Conservation (phyloP, 306 rosid species). For the Fagus crenata region DNA sequence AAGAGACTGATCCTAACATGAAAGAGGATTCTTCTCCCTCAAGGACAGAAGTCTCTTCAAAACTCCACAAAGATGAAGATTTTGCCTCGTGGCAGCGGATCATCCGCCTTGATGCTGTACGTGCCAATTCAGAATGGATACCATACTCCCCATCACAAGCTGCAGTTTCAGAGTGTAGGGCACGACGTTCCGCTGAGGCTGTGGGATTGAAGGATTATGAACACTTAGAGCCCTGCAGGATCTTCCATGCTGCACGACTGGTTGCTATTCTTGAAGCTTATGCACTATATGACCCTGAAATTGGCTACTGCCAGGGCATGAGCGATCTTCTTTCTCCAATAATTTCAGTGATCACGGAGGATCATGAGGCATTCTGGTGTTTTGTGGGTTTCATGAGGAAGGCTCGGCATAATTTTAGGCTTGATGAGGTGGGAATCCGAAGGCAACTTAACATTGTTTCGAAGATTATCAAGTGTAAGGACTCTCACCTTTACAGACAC, state of each 20-base stretch:
- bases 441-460: slow-evolving; percentile 88
- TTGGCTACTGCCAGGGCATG: slow-evolving; percentile 99
- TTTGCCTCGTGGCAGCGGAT: slow-evolving; percentile 94
- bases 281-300: slow-evolving; percentile 91
- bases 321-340: slow-evolving; percentile 97
- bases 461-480: slow-evolving; percentile 80
- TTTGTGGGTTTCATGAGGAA: slow-evolving; percentile 98
- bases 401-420: slow-evolving; percentile 98
- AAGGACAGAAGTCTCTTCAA: slow-evolving; percentile 46
- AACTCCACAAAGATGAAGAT: slow-evolving; percentile 58
- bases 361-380: slow-evolving; percentile 99
- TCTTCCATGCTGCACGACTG: slow-evolving; percentile 86
- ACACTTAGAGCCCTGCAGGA: slow-evolving; percentile 79
- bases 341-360: slow-evolving; percentile 72
- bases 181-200: slow-evolving; percentile 72
- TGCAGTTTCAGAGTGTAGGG: slow-evolving; percentile 60
- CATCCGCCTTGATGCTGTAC: slow-evolving; percentile 94
- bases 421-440: slow-evolving; percentile 93
- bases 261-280: slow-evolving; percentile 99
- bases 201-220: slow-evolving; percentile 94
- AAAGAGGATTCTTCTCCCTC: slow-evolving; percentile 63
- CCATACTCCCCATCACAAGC: slow-evolving; percentile 66
- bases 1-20: slow-evolving; percentile 51
- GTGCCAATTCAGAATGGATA: slow-evolving; percentile 92
- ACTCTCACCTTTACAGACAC: slow-evolving; percentile 85